Conservation (phyloP, 2,329 filamentous ascomycete species). For the Clonostachys rosea region DNA sequence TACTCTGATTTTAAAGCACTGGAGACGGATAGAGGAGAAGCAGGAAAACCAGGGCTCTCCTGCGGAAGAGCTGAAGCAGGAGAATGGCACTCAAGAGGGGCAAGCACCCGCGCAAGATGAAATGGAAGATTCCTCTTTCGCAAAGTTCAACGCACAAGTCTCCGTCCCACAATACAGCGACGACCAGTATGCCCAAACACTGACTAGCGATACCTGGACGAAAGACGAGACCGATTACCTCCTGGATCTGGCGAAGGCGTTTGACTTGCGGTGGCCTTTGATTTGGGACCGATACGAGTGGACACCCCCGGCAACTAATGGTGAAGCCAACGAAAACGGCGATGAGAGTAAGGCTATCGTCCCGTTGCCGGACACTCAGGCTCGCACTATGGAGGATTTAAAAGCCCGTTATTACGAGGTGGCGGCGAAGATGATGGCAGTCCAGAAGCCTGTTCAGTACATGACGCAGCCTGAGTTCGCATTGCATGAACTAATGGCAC, state of each 20-base stretch:
- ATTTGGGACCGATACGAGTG: conserved; percentile 93
- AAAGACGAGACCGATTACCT: conserved; percentile 93
- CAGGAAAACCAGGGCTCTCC: background rate
- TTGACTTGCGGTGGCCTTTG: conserved; percentile 84
- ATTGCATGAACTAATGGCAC: conserved; percentile 78
- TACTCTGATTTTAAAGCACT: conserved; percentile 68
- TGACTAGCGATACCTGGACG: conserved; percentile 77
- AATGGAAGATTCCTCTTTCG: conserved; percentile 61
- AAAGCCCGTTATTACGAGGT: conserved; percentile 90
- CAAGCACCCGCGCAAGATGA: conserved; percentile 24
- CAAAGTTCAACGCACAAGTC: conserved; percentile 83
- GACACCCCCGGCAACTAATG: conserved; percentile 37
- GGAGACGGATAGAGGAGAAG: conserved; percentile 62
- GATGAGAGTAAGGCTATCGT: conserved; percentile 49
- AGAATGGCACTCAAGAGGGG: conserved; percentile 14
- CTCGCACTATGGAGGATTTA: conserved; percentile 79
- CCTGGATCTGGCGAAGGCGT: conserved; percentile 68
- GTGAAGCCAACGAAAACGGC: conserved; percentile 37
- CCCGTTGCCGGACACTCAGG: conserved; percentile 33
- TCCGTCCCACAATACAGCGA: conserved; percentile 78
- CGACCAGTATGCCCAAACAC: conserved; percentile 74
- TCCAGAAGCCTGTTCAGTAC: conserved; percentile 73
- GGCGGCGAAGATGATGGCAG: conserved; percentile 74
- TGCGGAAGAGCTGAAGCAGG: background rate
- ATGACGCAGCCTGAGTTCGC: conserved; percentile 86